These are phyloP conservation scores for Debaryomyces nepalensis DNA, from an alignment of 1,139 yeast genomes.

Conservation along the genomic window DNA sequence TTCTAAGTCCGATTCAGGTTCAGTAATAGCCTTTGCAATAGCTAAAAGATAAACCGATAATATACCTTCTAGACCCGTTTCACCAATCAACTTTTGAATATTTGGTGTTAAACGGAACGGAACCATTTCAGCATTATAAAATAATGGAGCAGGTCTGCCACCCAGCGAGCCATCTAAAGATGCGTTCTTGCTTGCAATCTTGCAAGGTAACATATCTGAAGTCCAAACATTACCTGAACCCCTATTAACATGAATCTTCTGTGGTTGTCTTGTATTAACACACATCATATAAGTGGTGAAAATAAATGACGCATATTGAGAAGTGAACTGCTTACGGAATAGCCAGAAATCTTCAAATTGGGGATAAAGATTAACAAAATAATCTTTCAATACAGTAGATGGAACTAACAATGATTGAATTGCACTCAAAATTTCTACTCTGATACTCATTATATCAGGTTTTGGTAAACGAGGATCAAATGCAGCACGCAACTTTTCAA, in stretches of 20 bases:
- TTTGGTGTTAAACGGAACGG: constrained; percentile 98
- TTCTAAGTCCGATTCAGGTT: constrained; percentile 87
- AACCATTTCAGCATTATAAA: constrained; percentile 92
- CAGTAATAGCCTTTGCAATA: constrained; percentile 86
- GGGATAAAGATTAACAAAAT: constrained; percentile 64
- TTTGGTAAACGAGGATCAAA: constrained; percentile 91
- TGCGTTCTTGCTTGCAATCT: constrained; percentile 66
- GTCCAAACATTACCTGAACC: constrained; percentile 92
- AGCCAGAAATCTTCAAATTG: constrained; percentile 95
- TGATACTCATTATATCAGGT: constrained; percentile 86
- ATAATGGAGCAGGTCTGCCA: constrained; percentile 76
- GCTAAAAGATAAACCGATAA: constrained; percentile 83
- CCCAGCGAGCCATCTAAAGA: constrained; percentile 61
- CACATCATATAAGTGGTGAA: constrained; percentile 95
- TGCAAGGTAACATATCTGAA: constrained; percentile 92
- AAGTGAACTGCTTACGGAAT: constrained; percentile 92
- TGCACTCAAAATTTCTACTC: constrained; percentile 88
- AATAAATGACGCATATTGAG: constrained; percentile 94
- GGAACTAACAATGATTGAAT: constrained; percentile 90
- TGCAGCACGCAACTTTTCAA: constrained; percentile 88
- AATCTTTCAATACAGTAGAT: constrained; percentile 76
- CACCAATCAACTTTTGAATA: constrained; percentile 91
- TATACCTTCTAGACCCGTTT: constrained; percentile 88
- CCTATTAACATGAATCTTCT: constrained; percentile 82
- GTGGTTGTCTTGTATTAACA: constrained; percentile 91